Evolutionary conservation across 257 asterid genomes (phyloP).

Genomic region (Catharanthus roseus): DNA sequence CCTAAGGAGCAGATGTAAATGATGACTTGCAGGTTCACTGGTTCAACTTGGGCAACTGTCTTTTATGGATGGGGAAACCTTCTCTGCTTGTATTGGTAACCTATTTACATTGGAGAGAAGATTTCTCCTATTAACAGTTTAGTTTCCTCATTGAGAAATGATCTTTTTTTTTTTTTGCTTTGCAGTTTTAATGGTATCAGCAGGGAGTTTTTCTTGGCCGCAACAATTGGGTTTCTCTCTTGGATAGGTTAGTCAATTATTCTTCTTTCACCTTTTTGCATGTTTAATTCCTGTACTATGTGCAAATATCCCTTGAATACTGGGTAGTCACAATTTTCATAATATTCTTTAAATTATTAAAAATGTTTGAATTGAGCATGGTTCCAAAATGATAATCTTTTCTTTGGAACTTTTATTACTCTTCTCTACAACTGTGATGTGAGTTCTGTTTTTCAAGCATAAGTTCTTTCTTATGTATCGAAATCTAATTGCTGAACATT

Average conservation of each 20-base stretch:
- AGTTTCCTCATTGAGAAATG: not conserved
- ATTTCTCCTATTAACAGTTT: not conserved
- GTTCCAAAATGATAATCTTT: too few relatives aligned
- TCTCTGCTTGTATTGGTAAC: slow-evolving; percentile 74
- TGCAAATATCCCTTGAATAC: not conserved
- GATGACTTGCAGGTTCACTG: slow-evolving; percentile 68
- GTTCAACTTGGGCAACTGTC: slow-evolving; percentile 76
- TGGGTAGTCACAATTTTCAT: not conserved
- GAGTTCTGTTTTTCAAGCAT: too few relatives aligned
- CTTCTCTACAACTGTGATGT: too few relatives aligned
- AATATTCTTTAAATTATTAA: too few relatives aligned
- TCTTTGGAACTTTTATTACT: too few relatives aligned
- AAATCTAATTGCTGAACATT: not conserved
- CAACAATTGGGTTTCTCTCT: slow-evolving; percentile 52
- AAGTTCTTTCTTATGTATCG: too few relatives aligned
- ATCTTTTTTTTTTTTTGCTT: slow-evolving; percentile 12
- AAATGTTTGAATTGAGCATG: not conserved
- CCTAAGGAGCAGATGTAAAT: not conserved
- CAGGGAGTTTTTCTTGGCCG: slow-evolving; percentile 65
- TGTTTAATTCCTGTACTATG: not conserved
- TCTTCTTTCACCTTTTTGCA: not conserved
- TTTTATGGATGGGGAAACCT: slow-evolving; percentile 99
- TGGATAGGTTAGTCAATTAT: slow-evolving; percentile 35
- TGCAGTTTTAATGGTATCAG: slow-evolving; percentile 65
- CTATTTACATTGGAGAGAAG: not conserved